Conservation (phyloP, 2,329 filamentous ascomycete species). For the Aspergillus phoenicis region DNA sequence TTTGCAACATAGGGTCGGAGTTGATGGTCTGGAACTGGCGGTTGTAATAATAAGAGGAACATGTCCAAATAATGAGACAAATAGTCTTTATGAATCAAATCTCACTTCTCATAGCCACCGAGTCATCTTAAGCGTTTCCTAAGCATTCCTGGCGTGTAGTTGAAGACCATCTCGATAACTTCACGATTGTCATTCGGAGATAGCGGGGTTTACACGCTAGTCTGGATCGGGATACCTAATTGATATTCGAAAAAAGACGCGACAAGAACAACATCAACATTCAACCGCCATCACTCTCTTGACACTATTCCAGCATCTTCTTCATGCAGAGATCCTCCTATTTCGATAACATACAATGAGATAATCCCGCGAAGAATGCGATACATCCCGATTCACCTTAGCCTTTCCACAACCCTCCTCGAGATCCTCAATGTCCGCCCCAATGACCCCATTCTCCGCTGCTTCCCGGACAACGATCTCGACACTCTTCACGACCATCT, state of each 20-base stretch:
- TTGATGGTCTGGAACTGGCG: neutral
- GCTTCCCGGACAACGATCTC: constrained; percentile 25
- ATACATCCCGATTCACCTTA: constrained; percentile 21
- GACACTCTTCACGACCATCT: constrained; percentile 28
- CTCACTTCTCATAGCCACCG: too few species aligned
- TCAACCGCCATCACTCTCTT: neutral
- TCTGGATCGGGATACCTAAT: too few species aligned
- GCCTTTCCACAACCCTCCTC: constrained; percentile 28
- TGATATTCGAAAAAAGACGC: neutral
- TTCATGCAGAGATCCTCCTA: neutral
- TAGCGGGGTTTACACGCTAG: too few species aligned
- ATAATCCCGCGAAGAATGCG: too few species aligned
- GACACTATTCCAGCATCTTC: neutral
- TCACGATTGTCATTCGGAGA: too few species aligned
- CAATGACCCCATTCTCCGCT: constrained; percentile 42
- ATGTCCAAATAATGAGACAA: too few species aligned
- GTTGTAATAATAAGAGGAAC: neutral
- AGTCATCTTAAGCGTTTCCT: too few species aligned
- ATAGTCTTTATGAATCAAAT: too few species aligned
- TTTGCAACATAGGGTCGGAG: constrained; percentile 5
- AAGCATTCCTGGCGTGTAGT: too few species aligned
- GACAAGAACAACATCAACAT: neutral
- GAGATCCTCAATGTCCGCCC: constrained; percentile 31
- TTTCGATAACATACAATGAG: constrained; percentile 11
- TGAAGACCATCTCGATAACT: neutral